These are phyloP conservation scores for Podospora comata DNA, from an alignment of 495 filamentous ascomycete species.

Conservation along the genomic window DNA sequence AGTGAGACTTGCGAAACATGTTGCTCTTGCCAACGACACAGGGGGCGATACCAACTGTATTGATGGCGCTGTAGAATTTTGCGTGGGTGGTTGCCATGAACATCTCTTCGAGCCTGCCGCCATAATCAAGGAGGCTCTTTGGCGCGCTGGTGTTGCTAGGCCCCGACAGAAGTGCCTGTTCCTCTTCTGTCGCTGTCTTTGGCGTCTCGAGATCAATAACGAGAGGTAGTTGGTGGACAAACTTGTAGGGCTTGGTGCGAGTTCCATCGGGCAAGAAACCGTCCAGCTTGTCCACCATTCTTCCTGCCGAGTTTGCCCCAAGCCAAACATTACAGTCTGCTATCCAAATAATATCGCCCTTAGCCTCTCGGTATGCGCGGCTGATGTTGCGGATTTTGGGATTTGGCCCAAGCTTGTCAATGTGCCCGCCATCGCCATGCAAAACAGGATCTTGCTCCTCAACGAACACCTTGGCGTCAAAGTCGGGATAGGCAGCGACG, in stretches of 20 bases:
- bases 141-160: background rate
- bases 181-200: constrained; percentile 25
- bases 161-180: constrained; percentile 19
- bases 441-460: constrained; percentile 84
- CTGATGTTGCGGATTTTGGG: constrained; percentile 98
- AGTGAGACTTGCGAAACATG: constrained; percentile 93
- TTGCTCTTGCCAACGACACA: constrained; percentile 97
- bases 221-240: constrained; percentile 91
- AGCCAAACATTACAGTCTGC: constrained; percentile 98
- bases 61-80: constrained; percentile 98
- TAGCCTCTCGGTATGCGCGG: constrained; percentile 88
- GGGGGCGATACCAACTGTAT: constrained; percentile 83
- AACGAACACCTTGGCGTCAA: constrained; percentile 72
- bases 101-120: constrained; percentile 87
- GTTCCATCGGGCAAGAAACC: constrained; percentile 53
- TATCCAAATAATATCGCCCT: constrained; percentile 89
- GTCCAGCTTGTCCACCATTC: constrained; percentile 83
- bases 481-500: constrained; percentile 65
- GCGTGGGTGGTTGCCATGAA: constrained; percentile 93
- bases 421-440: constrained; percentile 47
- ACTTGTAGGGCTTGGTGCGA: constrained; percentile 68
- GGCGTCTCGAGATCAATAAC: constrained; percentile 66
- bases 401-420: constrained; percentile 78
- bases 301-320: constrained; percentile 66
- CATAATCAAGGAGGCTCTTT: constrained; percentile 39